Evolutionary conservation across 2,329 filamentous ascomycete genomes (phyloP), one percentile per base, ranked within the genome.

Genomic region (Aspergillus pseudoterreus): DNA sequence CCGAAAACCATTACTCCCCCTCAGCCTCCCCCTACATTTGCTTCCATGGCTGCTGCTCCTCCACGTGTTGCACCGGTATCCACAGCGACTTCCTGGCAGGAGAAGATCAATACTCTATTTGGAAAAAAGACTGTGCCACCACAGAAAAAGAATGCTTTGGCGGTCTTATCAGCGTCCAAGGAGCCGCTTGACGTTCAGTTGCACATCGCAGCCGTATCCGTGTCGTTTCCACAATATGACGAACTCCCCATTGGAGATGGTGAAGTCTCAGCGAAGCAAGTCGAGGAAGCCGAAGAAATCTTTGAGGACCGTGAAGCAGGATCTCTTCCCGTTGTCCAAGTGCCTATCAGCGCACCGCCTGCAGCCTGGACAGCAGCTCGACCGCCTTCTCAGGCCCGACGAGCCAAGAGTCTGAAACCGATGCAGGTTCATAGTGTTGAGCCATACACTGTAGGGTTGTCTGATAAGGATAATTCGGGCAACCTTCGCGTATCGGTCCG

Each of bases 271-370:
- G 84, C 83, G 4, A 88, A 86, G 63, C 83, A 83, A 44, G 86
- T 90, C 72, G 86, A 87, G 5, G 87, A 90, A 57, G 85, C 88
- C 2, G 88, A 91, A 60, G 86, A 88, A 55, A 89, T 88, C 57
- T 92, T 92, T 57, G 88, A 90, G 64, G 86, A 90, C 63, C 86
- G 88, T 62, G 87, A 91, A 67, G 88, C 88, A 75, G 87, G 87
- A 3, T 91, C 87, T 6, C 71, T 90, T n/a, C 87, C 87, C 0
- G 78, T 81, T 19, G 83, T 91, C 21, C 81, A 80, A 49, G 72
- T 91, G n/a, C 87, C 87, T 6, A 76, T 78, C 43, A 79, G 78
- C 51, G 78, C 79, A 4, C 84, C 86, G 1, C 78, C 82, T 33
- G 78, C 80, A 33, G 81, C 83, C 14, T 89, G 85, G 84, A 76